Evolutionary conservation across 2,329 filamentous ascomycete genomes (phyloP), one percentile per base, ranked within the genome.

Genomic region (Fusarium compactum): DNA sequence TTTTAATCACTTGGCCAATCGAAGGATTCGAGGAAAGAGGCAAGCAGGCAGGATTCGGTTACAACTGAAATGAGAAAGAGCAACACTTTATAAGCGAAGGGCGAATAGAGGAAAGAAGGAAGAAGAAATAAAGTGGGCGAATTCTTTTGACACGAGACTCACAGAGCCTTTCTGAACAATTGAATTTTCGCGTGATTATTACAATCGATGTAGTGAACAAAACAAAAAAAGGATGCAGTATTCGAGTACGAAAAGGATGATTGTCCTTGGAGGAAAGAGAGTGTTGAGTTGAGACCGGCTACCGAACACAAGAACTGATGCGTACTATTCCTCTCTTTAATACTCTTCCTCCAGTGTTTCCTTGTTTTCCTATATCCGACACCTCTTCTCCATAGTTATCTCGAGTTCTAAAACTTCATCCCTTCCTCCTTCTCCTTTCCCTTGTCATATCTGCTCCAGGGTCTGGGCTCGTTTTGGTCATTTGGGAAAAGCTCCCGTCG

Each of bases 281-380:
- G 66, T 53, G 41, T 52, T 65, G 67, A 57, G 67, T 57, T 65
- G 67, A 68, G 67, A 58, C 67, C 67, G 65, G 67, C 68, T 70
- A 58, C 67, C 44, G 67, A 65, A 55, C 24, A 53, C 30, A 46
- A 55, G 20, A 58, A 27, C 15, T 61, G 40, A n/a, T 46, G 58
- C 47, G 63, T 44, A 55, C 52, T 71, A 15, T n/a, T 22, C 50
- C 24, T 53, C 34, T 41, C 50, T 70, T 71, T 68, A 70, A 71
- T 71, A 71, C 67, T 68, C 54, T 68, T 30, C 12, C 32, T 55
- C 38, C 25, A 27, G 50, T 41, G 32, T 52, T 52, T 52, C 50
- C 34, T 29, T 52, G 24, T 41, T 52, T 52, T 43, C 24, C 34
- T 41, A 53, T 41, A 40, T 41, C 50, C 50, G 50, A 53, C 30